These are phyloP conservation scores for Botrytis galanthina DNA, from an alignment of 2,329 filamentous ascomycete species.

Conservation along the genomic window DNA sequence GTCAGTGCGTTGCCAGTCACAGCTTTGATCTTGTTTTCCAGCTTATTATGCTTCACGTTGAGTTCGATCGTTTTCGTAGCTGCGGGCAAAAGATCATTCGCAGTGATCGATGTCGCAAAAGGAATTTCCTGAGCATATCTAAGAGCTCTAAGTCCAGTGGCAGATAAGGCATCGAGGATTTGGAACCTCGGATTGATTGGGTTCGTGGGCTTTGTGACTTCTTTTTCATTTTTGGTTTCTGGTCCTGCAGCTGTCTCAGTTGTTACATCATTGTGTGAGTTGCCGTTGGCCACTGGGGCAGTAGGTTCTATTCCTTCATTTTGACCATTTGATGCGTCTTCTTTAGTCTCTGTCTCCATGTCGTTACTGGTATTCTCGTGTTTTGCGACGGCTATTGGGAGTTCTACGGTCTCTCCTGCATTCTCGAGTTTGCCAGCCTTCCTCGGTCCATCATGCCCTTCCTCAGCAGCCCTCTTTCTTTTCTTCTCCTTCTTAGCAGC, in stretches of 20 bases:
- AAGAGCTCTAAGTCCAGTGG: conserved; percentile 85
- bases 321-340: not conserved
- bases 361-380: not conserved
- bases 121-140: conserved; percentile 91
- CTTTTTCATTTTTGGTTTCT: not conserved
- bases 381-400: not conserved
- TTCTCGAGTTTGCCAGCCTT: conserved; percentile 39
- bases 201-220: conserved; percentile 18
- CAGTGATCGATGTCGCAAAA: conserved; percentile 75
- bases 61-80: conserved; percentile 78
- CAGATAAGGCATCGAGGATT: conserved; percentile 94
- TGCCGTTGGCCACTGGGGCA: not conserved
- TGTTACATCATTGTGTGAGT: not conserved
- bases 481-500: conserved; percentile 46
- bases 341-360: not conserved
- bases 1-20: conserved; percentile 80
- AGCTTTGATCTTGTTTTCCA: conserved; percentile 68
- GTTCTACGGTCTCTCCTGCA: not conserved
- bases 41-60: conserved; percentile 80
- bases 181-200: conserved; percentile 53
- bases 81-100: conserved; percentile 80
- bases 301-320: not conserved
- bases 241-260: not conserved
- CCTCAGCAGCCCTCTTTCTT: conserved; percentile 44
- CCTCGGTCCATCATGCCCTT: conserved; percentile 36